Base-by-base conservation (phyloP, 805 yeast species). In the Zygoascus flipseniorum region DNA sequence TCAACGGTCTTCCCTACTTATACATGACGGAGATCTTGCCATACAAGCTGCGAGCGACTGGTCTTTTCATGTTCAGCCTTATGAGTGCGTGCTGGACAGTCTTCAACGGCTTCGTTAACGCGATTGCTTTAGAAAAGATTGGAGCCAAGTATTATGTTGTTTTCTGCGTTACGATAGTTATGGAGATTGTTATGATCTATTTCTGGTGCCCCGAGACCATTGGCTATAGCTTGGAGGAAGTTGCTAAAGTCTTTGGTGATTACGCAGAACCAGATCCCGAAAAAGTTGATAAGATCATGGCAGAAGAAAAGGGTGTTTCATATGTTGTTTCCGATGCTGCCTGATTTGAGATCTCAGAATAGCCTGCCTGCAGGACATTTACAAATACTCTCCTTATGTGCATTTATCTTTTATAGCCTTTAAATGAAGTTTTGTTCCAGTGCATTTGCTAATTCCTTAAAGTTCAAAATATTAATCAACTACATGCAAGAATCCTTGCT, bases 1-100 rank as follows among this genome's bases (percentile, higher is more conserved):
- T n/a, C 93, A 96, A 96, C 9, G 95, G 95, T 3, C 79, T 88
- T 49, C 93, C 93, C 9, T 88, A 95, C 95, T 68, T 83, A 42
- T 81, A 83, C 67, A 86, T 88, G 61, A 83, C 86, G 56, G 96
- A 88, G 69, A 86, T 89, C 48, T 76, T 88, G 44, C 96, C 96
- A 0, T 78, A 85, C 58, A 75, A 81, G 20, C 86, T 88, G 10
- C 77, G 96, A 50, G 86, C 95, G 2, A 85, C 88, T 59, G 95
- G 95, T 54, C 90, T 95, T 0, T 86, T 93, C 2, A 47, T 48
- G 43, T 5, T 37, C 31, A 35, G 18, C 19, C 9, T 26, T 44
- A 10, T 62, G 62, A 50, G 72, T 73, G 19, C 73, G 74, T 57
- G 78, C 74, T 20, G 76, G n/a, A n/a, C n/a, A 53, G 20, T 65